phyloP scores from a whole-genome alignment of 768 basidiomycete genomes.

The Rubroboletus pulcherrimus region DNA sequence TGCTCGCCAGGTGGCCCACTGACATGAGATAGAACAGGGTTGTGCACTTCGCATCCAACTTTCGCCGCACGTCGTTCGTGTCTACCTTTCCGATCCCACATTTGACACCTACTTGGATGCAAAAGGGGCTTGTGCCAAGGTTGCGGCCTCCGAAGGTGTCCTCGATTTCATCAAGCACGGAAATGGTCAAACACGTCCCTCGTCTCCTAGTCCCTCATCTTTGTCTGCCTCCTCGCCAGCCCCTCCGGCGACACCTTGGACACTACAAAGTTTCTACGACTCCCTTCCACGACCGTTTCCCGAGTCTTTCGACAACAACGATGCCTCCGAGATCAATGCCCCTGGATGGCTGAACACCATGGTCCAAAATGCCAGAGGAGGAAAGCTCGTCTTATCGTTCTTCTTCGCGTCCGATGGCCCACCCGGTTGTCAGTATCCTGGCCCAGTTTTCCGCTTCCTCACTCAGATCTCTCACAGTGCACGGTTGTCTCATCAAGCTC shows the following conservation, averaged over 20 bases:
- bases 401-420: constrained; percentile 42
- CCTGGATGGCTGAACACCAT: constrained; percentile 50
- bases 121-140: constrained; percentile 48
- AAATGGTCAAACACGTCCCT: constrained; percentile 46
- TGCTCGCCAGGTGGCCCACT: not conserved
- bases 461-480: constrained; percentile 36
- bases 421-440: constrained; percentile 41
- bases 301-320: constrained; percentile 43
- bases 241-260: constrained; percentile 26
- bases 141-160: constrained; percentile 51
- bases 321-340: constrained; percentile 50
- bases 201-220: constrained; percentile 16
- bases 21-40: constrained; percentile 41
- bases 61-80: constrained; percentile 44
- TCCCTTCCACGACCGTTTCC: constrained; percentile 61
- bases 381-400: constrained; percentile 41
- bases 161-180: constrained; percentile 57
- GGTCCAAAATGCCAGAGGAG: constrained; percentile 51
- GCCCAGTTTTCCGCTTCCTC: not conserved
- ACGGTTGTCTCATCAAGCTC: constrained; percentile 62
- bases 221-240: constrained; percentile 2
- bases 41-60: constrained; percentile 55
- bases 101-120: constrained; percentile 44
- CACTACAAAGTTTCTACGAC: constrained; percentile 60
- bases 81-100: constrained; percentile 48